phyloP scores from a whole-genome alignment of 805 yeast genomes.

The Cephaloascus fragrans region DNA sequence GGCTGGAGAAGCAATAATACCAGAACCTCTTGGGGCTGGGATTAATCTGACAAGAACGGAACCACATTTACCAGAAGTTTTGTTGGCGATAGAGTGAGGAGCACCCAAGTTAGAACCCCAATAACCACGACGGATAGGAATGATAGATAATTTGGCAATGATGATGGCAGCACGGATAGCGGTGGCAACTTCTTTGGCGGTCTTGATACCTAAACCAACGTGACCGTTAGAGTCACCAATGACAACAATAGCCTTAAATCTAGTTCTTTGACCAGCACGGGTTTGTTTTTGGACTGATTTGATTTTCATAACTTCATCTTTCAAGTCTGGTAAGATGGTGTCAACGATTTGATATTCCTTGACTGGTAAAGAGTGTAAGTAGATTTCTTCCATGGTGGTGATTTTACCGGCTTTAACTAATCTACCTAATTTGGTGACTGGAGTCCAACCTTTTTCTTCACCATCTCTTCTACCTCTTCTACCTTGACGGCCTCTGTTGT shows the following conservation, averaged over 20 bases:
- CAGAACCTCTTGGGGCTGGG: slow-evolving; percentile 99
- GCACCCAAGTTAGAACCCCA: slow-evolving; percentile 99
- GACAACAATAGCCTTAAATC: slow-evolving; percentile 99
- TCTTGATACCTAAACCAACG: slow-evolving; percentile 99
- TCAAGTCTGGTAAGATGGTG: slow-evolving; percentile 87
- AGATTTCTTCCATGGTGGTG: slow-evolving; percentile 93
- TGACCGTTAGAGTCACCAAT: slow-evolving; percentile 99
- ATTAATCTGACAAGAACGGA: slow-evolving; percentile 96
- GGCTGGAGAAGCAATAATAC: slow-evolving; percentile 99
- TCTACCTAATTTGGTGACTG: slow-evolving; percentile 99
- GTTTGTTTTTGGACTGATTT: slow-evolving; percentile 99
- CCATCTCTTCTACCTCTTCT: slow-evolving; percentile 67
- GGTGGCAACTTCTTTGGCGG: slow-evolving; percentile 99
- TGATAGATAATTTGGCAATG: slow-evolving; percentile 97
- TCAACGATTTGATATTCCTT: slow-evolving; percentile 99
- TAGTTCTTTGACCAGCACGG: slow-evolving; percentile 99
- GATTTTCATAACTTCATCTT: slow-evolving; percentile 99
- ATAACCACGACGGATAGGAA: slow-evolving; percentile 99
- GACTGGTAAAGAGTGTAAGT: slow-evolving; percentile 98
- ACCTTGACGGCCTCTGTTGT: slow-evolving; percentile 42
- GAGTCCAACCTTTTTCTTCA: slow-evolving; percentile 99
- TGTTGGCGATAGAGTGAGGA: slow-evolving; percentile 97
- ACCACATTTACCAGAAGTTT: slow-evolving; percentile 99
- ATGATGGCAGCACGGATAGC: slow-evolving; percentile 99
- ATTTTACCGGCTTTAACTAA: slow-evolving; percentile 98